Evolutionary conservation across 345 rosid genomes (phyloP), one percentile per base, ranked within the genome.

Genomic region (Cardiospermum halicacabum): DNA sequence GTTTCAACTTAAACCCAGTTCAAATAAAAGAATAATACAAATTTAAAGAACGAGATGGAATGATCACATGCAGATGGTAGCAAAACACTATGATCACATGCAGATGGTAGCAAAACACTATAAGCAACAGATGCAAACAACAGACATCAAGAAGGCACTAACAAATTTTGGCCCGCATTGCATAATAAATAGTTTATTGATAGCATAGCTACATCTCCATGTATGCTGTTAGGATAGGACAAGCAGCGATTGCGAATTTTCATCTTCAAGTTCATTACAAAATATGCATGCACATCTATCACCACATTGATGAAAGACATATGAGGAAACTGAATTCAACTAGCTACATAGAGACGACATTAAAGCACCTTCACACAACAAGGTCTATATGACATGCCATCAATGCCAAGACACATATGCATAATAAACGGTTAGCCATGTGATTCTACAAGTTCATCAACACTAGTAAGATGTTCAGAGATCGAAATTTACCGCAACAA

Each of bases 1-100:
- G 15, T 50, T 47, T 53, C 31, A 66, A 68, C 18, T 47, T 53
- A 32, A 66, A 68, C 18, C 19, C 32, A 27, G 49, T 26, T 19
- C 26, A 11, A 55, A 28, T 49, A 48, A 66, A 45, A 54, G 7
- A 51, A 19, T 7, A 40, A 31, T 19, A 58, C 21, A 36, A 59
- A 56, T 15, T 51, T 67, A 43, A 69, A 65, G 40, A 21, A 47
- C 13, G 68, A 24, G 28, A 13, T 19, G 31, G 49, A 60, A 49
- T 11, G 7, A 62, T 19, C 15, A 48, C 25, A 18, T 26, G 1
- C 4, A 3, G 47, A 30, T 13, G 28, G 4, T 30, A 36, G 26
- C 50, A 64, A 40, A n/a, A 25, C 21, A 16, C n/a, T n/a, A 49
- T 11, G 7, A 62, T 19, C 15, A 48, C 25, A 18, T 26, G 1